Base-by-base conservation (phyloP, 371 early-diverging fungal genomes). In the Actinomucor elegans region DNA sequence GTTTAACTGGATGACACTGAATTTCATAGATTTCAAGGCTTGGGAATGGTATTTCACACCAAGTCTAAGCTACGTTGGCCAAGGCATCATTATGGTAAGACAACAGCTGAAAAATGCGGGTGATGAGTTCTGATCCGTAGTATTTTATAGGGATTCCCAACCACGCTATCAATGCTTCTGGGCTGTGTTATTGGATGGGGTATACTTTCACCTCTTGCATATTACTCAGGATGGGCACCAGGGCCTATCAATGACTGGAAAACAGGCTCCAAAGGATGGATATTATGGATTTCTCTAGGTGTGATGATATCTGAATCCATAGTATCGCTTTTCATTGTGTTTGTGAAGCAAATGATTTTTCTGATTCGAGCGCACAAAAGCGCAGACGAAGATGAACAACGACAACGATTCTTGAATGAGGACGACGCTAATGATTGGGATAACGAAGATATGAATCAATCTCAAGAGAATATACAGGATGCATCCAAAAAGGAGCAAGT, bases 101-200 rank as follows among this genome's bases (percentile, higher is more conserved):
- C 15, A 27, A 7, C 7, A 1, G 15, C 15, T n/a, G 26, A 3
- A 15, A 6, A 14, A 3, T 14, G 14, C 3, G 26, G 4, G 21
- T 2, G 12, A 8, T 17, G 5, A 8, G n/a, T n/a, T 20, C 7
- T 12, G 23, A 3, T 26, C 5, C 4, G 0, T 20, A 21, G 8
- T 9, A 7, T 0, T 27, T n/a, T 24, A 42, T 47, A 71, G 71
- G 91, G 91, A 0, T 72, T 90, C 14, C 88, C 87, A 3, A 89
- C 89, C 0, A 84, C 85, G 0, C 55, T 84, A 0, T 75, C 85
- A 32, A 90, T 90, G 91, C 55, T 88, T 5, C 51, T 82, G 2
- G 91, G 91, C 0, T 83, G 88, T 42, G n/a, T 87, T 4, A 73
- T 87, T 51, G 91, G 91, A 3, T 89, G 91, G 91, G 89, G 86